Conservation (phyloP, 352 stramenopile genomes). For the Phytophthora megakarya region DNA sequence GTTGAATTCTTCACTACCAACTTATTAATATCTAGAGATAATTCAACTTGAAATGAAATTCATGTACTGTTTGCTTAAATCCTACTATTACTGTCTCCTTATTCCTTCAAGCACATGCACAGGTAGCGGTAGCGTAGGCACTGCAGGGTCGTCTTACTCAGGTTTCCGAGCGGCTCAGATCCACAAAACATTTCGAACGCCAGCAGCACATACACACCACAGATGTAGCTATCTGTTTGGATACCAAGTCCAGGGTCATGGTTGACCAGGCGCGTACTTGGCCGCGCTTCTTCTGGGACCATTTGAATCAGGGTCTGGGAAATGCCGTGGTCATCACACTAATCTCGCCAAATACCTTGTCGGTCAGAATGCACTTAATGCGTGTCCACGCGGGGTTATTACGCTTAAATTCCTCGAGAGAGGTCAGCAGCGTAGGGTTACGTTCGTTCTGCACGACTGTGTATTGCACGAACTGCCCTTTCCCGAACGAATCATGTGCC, state of each 20-base stretch:
- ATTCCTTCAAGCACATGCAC: no score
- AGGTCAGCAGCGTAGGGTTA: slow-evolving; percentile 13
- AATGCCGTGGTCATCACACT: slow-evolving; percentile 11
- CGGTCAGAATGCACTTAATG: slow-evolving; percentile 26
- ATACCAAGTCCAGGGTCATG: slow-evolving; percentile 1
- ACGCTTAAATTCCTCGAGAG: slow-evolving; percentile 27
- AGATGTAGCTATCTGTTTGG: slow-evolving; percentile 25
- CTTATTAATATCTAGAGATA: no score
- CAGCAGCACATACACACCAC: slow-evolving; percentile 14
- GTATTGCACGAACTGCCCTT: slow-evolving; percentile 29
- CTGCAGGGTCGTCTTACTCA: no score
- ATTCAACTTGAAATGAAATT: not conserved
- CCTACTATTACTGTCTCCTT: no score
- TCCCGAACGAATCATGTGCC: slow-evolving; percentile 13
- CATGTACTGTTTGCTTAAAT: no score
- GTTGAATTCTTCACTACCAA: no score
- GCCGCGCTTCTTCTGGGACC: not conserved
- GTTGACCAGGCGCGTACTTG: not conserved
- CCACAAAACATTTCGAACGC: slow-evolving; percentile 12
- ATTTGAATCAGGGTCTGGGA: slow-evolving; percentile 6
- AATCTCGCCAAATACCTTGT: slow-evolving; percentile 42
- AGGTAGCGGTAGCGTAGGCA: no score
- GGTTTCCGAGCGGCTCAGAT: not conserved
- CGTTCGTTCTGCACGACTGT: slow-evolving; percentile 29
- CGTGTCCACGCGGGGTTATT: slow-evolving; percentile 21